Evolutionary conservation across 176 grass and related monocot genomes (phyloP), one percentile per base, ranked within the genome.

Genomic region (Oryza meridionalis): DNA sequence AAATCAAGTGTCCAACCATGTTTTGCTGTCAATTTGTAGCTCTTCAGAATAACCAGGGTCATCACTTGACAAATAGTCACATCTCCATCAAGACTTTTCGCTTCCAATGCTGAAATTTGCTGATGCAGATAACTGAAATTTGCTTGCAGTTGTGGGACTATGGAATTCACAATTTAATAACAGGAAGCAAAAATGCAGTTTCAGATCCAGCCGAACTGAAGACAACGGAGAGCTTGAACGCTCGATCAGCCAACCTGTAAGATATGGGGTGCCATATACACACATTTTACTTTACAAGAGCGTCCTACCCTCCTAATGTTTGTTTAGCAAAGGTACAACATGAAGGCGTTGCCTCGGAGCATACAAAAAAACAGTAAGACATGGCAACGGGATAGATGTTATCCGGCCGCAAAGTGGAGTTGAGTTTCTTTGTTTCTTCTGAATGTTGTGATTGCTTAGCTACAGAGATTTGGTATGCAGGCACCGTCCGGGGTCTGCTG

Each of bases 391-490:
- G 65, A 82, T 50, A 63, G 19, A 42, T 6, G 22, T 75, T 59
- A 77, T 69, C 72, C 17, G 3, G 79, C 67, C 73, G 68, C 81
- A 72, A 16, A 76, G 45, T n/a, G 77, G 2, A 46, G 26, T 44
- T 33, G 8, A 62, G 5, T 74, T 33, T 26, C 8, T 6, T 74
- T 17, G 26, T 12, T 13, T 72, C 21, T 73, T 65, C 45, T 75
- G 59, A 65, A 62, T 17, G 58, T 73, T 66, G 22, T 7, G 24
- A 65, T 21, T 75, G 63, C 69, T 93, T 79, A 91, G 73, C 86
- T 94, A 84, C 78, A 88, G 43, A 88, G 75, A 81, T 91, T 88
- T 65, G 92, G 92, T 72, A 94, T 83, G 24, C 86, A 94, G 67
- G 90, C 78, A 2, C 89, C 89, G 11, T 94, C 92, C 0, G 86